Evolutionary conservation across 139 green algal species (phyloP), one percentile per base, ranked within the genome.

Genomic region (Eudorina sp.): DNA sequence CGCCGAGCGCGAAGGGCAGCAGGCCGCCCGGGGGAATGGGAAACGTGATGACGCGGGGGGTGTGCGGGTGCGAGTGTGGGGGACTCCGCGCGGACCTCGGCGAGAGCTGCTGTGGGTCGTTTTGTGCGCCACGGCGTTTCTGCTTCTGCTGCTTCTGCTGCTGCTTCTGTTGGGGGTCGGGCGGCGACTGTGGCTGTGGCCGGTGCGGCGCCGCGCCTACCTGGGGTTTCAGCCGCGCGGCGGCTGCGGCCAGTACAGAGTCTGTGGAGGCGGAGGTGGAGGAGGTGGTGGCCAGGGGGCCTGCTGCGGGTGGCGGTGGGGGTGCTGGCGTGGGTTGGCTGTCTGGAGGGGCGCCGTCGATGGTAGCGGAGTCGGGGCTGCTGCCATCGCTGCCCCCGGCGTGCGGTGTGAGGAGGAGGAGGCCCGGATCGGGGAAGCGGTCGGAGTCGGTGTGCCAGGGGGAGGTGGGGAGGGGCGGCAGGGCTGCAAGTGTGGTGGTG

Each of bases 401-500:
- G n/a, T n/a, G n/a, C n/a, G n/a, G n/a, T n/a, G n/a, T n/a, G n/a
- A n/a, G 51, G 51, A 58, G 51, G 51, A 58, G 51, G 51, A 13
- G 51, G 51, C 51, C 51, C 13, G 51, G 51, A 13, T 46, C 66
- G 4, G 46, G 31, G 38, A 46, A 9, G 31, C 7, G 36, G 66
- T 4, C 66, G 31, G 66, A 45, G 66, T 18, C 31, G 66, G 36
- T 34, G 25, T 3, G 70, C 70, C 41, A 55, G 41, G 66, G 19
- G 66, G 66, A 75, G 43, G 41, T 53, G 40, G 9, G 55, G 70
- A 21, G 40, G 38, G 43, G 21, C 11, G 19, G n/a, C 14, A 34
- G 21, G 70, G 40, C 70, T 38, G 40, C 66, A 34, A 75, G 66
- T 31, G 66, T 75, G 6, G 66, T 75, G n/a, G 66, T 75, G 66